Evolutionary conservation across 2,329 filamentous ascomycete genomes (phyloP), one percentile per base, ranked within the genome.

Genomic region (Rasamsonia emersonii): DNA sequence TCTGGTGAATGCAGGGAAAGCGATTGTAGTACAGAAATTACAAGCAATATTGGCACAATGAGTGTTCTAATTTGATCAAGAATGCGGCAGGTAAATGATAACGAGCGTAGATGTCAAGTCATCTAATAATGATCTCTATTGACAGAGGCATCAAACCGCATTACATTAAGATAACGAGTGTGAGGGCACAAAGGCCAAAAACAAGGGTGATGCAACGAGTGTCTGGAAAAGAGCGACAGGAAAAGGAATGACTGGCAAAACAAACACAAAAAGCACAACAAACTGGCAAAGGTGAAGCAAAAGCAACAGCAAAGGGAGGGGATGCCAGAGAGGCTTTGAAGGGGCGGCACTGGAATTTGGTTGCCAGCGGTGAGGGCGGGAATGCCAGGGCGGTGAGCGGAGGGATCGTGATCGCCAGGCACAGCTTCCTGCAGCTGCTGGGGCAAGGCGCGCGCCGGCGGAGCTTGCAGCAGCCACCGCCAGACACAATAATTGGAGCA

Each of bases 181-280:
- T 27, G 31, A 17, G 32, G 32, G 24, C 30, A 14, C 32, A 35
- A 32, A 38, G 30, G 31, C 28, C 29, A 25, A 28, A 28, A 28
- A 7, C 25, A 16, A 16, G 16, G 9, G 6, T 7, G 25, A 27
- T 17, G 25, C 18, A 40, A 35, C 24, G 33, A 35, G 14, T 17
- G 38, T 39, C 28, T 29, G 36, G 30, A 35, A 32, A 38, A 21
- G 28, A 38, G 24, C 21, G 34, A 29, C 23, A 24, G 19, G 25
- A 21, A 20, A 28, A 30, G 34, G 36, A 40, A 41, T 30, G 39
- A 38, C 36, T 38, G 33, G 36, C 32, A 32, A 32, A 25, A 25
- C 32, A 31, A 35, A 18, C 17, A 35, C 24, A 32, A 21, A 29
- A 25, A 38, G n/a, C n/a, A 34, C 25, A 26, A 35, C 23, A 26